phyloP scores from a whole-genome alignment of 768 basidiomycete genomes.

The Coprinellus aureogranulatus region DNA sequence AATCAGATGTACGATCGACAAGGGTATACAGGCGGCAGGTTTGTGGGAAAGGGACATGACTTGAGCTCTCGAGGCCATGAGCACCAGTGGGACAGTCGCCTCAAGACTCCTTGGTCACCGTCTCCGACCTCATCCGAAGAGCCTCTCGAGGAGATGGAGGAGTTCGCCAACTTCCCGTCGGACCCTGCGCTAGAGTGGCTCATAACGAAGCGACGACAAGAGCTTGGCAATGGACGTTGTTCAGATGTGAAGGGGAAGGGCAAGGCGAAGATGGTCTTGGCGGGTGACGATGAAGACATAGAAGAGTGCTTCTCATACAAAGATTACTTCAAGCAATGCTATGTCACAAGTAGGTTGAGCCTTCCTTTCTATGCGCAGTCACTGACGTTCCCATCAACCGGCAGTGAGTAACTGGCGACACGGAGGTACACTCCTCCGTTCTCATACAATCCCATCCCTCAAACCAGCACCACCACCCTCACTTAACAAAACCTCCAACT shows the following conservation, averaged over 20 bases:
- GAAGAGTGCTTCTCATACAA: conserved; percentile 55
- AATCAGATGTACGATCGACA: no score
- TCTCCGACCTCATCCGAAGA: conserved; percentile 15
- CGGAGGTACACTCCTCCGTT: conserved; percentile 67
- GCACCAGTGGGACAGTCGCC: no score
- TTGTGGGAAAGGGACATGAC: no score
- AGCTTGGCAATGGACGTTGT: background rate
- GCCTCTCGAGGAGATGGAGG: conserved; percentile 19
- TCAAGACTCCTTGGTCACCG: no score
- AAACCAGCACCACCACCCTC: background rate
- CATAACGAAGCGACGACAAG: conserved; percentile 23
- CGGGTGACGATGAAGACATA: background rate
- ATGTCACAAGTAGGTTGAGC: conserved; percentile 57
- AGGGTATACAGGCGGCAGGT: conserved; percentile 8
- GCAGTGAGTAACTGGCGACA: conserved; percentile 78
- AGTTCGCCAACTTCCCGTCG: conserved; percentile 33
- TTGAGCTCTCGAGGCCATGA: no score
- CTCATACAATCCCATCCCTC: conserved; percentile 46
- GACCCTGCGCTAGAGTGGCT: conserved; percentile 42
- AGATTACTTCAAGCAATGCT: conserved; percentile 69
- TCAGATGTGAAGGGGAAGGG: conserved; percentile 6
- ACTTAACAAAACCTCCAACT: background rate
- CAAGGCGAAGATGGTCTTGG: background rate
- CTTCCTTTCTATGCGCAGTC: background rate
- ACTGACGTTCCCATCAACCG: background rate